Percentiles rank a stretch among this genome's conserved stretches.
phyloP scores from a whole-genome alignment of 2,329 filamentous ascomycete genomes.

The Paraphaeosphaeria minitans region DNA sequence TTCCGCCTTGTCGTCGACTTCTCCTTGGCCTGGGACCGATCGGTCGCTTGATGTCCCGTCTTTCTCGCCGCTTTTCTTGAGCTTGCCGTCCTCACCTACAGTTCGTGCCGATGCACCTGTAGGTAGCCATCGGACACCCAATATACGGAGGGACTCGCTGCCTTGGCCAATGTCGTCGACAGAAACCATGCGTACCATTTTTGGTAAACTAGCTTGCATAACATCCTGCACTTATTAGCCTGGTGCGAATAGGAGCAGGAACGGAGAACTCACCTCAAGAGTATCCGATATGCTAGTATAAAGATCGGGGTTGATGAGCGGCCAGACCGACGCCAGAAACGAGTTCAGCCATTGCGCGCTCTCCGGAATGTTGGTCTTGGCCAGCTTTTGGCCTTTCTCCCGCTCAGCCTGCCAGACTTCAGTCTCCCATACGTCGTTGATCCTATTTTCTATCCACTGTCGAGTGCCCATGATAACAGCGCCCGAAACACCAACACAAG shows the following conservation, averaged over 20 bases:
- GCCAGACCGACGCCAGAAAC: conserved; percentile 71
- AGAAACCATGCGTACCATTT: conserved; percentile 73
- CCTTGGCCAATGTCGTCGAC: conserved; percentile 78
- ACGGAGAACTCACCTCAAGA: conserved; percentile 56
- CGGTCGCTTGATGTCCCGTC: conserved; percentile 57
- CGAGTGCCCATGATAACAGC: conserved; percentile 55
- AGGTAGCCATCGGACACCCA: conserved; percentile 74
- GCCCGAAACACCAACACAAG: conserved; percentile 35
- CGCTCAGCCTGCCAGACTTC: conserved; percentile 71
- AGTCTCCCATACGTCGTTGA: conserved; percentile 68
- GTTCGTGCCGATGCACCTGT: conserved; percentile 70
- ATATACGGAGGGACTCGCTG: conserved; percentile 70
- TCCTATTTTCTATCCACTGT: conserved; percentile 66
- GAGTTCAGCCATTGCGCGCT: conserved; percentile 75
- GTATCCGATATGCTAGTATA: conserved; percentile 72
- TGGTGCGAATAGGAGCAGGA: not conserved
- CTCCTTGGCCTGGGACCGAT: conserved; percentile 52
- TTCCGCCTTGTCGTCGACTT: conserved; percentile 44
- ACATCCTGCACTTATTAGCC: conserved; percentile 58
- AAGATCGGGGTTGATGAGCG: conserved; percentile 75
- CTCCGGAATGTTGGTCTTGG: conserved; percentile 60
- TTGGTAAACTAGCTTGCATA: conserved; percentile 77
- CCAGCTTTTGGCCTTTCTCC: conserved; percentile 56
- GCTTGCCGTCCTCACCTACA: conserved; percentile 63
- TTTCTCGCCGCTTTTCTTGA: conserved; percentile 54